These are phyloP conservation scores for Podaxis sp. DNA, from an alignment of 768 basidiomycete genomes.

Conservation along the genomic window DNA sequence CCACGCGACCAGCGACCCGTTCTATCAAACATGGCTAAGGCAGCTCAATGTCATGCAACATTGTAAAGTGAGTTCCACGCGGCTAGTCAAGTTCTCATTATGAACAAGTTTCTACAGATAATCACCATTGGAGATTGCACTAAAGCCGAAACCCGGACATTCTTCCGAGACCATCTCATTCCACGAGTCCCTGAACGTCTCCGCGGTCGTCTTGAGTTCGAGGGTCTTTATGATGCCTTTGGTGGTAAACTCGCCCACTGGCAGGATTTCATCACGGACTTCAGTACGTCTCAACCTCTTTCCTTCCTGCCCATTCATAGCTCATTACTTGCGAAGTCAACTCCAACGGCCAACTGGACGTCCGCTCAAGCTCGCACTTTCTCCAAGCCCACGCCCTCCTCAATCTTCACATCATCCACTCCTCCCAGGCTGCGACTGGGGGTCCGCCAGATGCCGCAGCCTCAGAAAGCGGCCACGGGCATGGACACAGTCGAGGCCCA, in stretches of 20 bases:
- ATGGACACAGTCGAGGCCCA: conserved; percentile 9
- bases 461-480: conserved; percentile 16
- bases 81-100: background rate
- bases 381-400: conserved; percentile 81
- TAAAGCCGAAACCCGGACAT: conserved; percentile 65
- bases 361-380: conserved; percentile 61
- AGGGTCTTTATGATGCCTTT: conserved; percentile 72
- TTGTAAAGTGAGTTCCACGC: conserved; percentile 55
- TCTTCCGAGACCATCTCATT: conserved; percentile 61
- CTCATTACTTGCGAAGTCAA: conserved; percentile 49
- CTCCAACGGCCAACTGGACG: conserved; percentile 61
- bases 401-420: conserved; percentile 86
- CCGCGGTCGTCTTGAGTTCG: conserved; percentile 58
- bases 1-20: conserved; percentile 80
- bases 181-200: conserved; percentile 70
- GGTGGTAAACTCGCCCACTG: conserved; percentile 85
- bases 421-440: conserved; percentile 54
- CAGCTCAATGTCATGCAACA: conserved; percentile 81
- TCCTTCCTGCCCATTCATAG: background rate
- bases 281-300: conserved; percentile 39
- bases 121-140: conserved; percentile 80
- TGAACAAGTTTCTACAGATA: conserved; percentile 38
- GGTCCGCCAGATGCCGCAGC: conserved; percentile 24
- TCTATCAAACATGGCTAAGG: conserved; percentile 81
- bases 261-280: conserved; percentile 77